Evolutionary conservation across 192 early-diverging fungal species (phyloP).

Genomic region (Coemansia sp.): DNA sequence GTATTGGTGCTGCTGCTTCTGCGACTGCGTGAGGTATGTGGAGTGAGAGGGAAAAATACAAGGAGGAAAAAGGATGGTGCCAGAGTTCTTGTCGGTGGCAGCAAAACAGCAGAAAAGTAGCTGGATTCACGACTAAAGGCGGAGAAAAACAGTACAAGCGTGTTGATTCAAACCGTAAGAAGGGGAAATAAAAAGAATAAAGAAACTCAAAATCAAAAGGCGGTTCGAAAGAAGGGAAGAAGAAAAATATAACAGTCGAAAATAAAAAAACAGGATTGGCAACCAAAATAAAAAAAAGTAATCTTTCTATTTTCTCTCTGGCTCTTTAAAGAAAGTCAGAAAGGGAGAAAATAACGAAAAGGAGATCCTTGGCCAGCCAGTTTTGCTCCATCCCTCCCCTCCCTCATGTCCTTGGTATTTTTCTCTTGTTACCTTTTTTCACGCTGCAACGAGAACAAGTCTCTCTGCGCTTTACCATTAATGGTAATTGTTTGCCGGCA

Average conservation of each 20-base stretch:
- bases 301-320: background rate
- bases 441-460: background rate
- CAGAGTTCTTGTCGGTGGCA: too few species aligned
- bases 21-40: background rate
- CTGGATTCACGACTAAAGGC: too few species aligned
- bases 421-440: background rate
- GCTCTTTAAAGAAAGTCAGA: background rate
- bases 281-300: slow-evolving; percentile 5
- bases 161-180: background rate
- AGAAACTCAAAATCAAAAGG: background rate
- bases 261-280: background rate
- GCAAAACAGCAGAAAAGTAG: too few species aligned
- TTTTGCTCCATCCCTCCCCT: background rate
- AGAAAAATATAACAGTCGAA: slow-evolving; percentile 8
- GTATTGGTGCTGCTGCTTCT: background rate
- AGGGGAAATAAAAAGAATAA: background rate
- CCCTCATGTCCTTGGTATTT: background rate
- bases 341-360: background rate
- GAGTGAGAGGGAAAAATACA: too few species aligned
- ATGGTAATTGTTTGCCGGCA: too few species aligned
- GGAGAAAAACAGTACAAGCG: background rate
- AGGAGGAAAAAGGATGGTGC: too few species aligned
- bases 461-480: too few species aligned
- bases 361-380: background rate
- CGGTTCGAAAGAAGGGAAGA: slow-evolving; percentile 1